Evolutionary conservation across 1,284 basidiomycete genomes (phyloP).

Genomic region (Cutaneotrichosporon curvatum): DNA sequence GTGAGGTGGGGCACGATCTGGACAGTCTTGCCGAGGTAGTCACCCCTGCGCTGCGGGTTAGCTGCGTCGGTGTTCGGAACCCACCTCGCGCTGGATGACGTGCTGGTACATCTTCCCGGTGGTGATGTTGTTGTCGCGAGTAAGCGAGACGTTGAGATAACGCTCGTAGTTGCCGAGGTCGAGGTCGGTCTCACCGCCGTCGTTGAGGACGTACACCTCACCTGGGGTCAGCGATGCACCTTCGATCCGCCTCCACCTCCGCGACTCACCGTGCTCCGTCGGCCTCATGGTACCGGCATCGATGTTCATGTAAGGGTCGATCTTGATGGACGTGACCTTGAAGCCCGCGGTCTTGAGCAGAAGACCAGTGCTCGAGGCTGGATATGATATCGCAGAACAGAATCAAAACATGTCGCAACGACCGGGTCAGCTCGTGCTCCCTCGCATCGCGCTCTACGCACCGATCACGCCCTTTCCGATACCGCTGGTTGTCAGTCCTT

Average conservation of each 20-base stretch:
- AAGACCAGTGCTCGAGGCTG: conserved; percentile 93
- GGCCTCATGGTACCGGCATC: conserved; percentile 99
- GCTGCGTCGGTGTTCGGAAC: neutral
- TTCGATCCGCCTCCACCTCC: too few relatives aligned
- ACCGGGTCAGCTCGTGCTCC: too few relatives aligned
- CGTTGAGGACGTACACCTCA: conserved; percentile 97
- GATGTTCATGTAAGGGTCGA: conserved; percentile 99
- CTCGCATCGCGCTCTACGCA: conserved; percentile 47
- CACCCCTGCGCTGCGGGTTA: conserved; percentile 63
- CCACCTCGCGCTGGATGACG: conserved; percentile 86
- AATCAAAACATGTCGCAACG: neutral
- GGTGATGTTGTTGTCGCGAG: conserved; percentile 94
- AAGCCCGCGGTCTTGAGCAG: conserved; percentile 91
- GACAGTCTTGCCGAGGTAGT: conserved; percentile 97
- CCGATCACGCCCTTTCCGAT: conserved; percentile 93
- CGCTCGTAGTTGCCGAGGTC: conserved; percentile 98
- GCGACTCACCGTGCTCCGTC: conserved; percentile 86
- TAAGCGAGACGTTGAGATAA: conserved; percentile 90
- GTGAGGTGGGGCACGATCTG: conserved; percentile 97
- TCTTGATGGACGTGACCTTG: conserved; percentile 98
- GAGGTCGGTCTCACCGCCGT: conserved; percentile 96
- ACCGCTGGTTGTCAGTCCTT: conserved; percentile 54
- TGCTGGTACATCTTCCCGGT: conserved; percentile 97
- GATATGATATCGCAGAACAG: neutral
- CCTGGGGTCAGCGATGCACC: conserved; percentile 54